Evolutionary conservation across 108 stramenopile genomes (phyloP), one percentile per base, ranked within the genome.

Genomic region (Asterionellopsis glacialis): DNA sequence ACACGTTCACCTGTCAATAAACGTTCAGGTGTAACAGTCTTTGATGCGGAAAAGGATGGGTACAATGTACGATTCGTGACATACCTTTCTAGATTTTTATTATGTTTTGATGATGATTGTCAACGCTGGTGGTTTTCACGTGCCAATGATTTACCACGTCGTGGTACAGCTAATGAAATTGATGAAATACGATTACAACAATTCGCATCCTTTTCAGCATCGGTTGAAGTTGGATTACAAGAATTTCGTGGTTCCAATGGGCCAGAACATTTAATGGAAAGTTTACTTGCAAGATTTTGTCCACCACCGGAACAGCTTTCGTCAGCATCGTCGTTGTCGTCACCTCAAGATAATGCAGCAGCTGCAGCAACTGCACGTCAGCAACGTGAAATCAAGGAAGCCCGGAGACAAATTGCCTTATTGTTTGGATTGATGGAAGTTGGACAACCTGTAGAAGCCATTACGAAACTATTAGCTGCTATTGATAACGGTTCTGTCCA

Each of bases 11-110:
- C 91, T 44, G 70, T 87, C 33, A 93, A 93, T 67, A 83, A 75
- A 69, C 87, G 91, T 18, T 81, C 73, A 13, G 85, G 85, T 16
- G 70, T 88, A 5, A 85, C 87, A 9, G 70, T 93, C 33, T 87
- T 74, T 61, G 85, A 93, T 61, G 84, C 87, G 14, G 91, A 93
- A 75, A 51, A 67, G 54, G 75, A 68, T 33, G 80, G 80, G 23
- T 93, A 89, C 74, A 84, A 85, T 63, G 61, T 89, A 38, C 67
- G 56, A 38, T 93, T 93, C 48, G 75, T 93, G 13, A 89, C 91
- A 15, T 93, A 93, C 59, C 64, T 93, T 16, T 61, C 84, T 11
- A 77, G 91, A 19, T 88, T 93, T 55, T 60, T 93, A 7, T 63
- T 93, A 5, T 72, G 67, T 0, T 89, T 87, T 67, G 91, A 93